Conservation (phyloP, 2,329 filamentous ascomycete genomes). For the Beauveria varroae region DNA sequence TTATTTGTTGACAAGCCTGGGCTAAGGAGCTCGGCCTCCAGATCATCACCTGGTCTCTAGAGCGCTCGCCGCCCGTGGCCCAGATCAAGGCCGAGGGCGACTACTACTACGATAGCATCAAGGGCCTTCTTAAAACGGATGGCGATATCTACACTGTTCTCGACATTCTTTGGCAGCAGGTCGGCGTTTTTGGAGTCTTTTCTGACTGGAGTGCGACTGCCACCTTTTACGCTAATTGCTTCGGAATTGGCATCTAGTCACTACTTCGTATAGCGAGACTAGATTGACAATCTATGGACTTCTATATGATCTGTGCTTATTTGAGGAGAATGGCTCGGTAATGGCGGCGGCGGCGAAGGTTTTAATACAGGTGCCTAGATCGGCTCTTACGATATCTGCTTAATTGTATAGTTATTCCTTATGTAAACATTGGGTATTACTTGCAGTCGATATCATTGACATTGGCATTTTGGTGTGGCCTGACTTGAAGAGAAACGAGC, state of each 20-base stretch:
- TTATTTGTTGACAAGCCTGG: no score
- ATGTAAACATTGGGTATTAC: no score
- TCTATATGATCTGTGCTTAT: background rate
- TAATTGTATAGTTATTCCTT: no score
- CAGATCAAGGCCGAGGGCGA: slow-evolving; percentile 35
- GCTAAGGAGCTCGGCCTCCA: slow-evolving; percentile 55
- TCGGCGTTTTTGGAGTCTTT: slow-evolving; percentile 56
- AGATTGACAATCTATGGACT: background rate
- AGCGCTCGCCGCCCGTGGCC: slow-evolving; percentile 54
- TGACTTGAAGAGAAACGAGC: no score
- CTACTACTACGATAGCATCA: slow-evolving; percentile 51
- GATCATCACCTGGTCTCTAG: slow-evolving; percentile 62
- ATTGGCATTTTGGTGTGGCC: no score
- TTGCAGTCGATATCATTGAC: no score
- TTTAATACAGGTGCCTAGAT: no score
- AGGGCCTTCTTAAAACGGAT: slow-evolving; percentile 49
- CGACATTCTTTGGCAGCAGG: slow-evolving; percentile 54
- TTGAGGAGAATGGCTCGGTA: no score
- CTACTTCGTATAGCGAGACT: no score
- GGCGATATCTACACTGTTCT: slow-evolving; percentile 61
- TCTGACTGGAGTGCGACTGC: slow-evolving; percentile 63
- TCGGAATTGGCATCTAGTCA: slow-evolving; percentile 29
- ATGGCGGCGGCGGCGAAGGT: no score
- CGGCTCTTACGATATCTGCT: no score
- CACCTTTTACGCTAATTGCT: slow-evolving; percentile 67